Conservation (phyloP, 768 basidiomycete species). For the Tylopilus balloui region DNA sequence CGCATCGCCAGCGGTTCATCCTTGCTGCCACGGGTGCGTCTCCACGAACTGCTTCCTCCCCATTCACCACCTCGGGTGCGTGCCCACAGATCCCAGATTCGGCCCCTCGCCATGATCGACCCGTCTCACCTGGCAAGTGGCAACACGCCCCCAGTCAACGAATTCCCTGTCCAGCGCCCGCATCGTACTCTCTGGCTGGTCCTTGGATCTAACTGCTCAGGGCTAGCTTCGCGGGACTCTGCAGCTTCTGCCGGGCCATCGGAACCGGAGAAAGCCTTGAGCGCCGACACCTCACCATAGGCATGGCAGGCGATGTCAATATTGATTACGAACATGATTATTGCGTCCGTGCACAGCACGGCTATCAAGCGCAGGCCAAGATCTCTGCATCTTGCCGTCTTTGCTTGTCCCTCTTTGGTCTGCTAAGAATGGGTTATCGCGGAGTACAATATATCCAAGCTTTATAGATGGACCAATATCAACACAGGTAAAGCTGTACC, state of each 20-base stretch:
- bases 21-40: conserved; percentile 19
- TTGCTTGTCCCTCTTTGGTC: conserved; percentile 19
- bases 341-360: conserved; percentile 28
- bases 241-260: conserved; percentile 7
- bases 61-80: conserved; percentile 12
- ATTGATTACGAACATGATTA: conserved; percentile 17
- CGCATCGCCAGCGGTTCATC: conserved; percentile 13
- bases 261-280: conserved; percentile 26
- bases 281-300: conserved; percentile 27
- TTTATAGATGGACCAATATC: conserved; percentile 25
- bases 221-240: conserved; percentile 25
- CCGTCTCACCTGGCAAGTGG: conserved; percentile 2
- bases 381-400: conserved; percentile 19
- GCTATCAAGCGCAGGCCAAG: conserved; percentile 30
- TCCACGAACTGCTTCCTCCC: conserved; percentile 1
- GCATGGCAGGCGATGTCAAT: conserved; percentile 25
- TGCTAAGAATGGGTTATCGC: conserved; percentile 21
- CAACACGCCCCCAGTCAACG: not conserved
- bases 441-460: conserved; percentile 21
- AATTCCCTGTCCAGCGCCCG: not conserved
- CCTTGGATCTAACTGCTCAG: conserved; percentile 2
- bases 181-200: not conserved
- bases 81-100: conserved; percentile 11
- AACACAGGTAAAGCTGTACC: conserved; percentile 16
- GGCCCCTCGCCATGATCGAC: conserved; percentile 5